phyloP scores from a whole-genome alignment of 208 protist species.

The Trypanosoma mega region DNA sequence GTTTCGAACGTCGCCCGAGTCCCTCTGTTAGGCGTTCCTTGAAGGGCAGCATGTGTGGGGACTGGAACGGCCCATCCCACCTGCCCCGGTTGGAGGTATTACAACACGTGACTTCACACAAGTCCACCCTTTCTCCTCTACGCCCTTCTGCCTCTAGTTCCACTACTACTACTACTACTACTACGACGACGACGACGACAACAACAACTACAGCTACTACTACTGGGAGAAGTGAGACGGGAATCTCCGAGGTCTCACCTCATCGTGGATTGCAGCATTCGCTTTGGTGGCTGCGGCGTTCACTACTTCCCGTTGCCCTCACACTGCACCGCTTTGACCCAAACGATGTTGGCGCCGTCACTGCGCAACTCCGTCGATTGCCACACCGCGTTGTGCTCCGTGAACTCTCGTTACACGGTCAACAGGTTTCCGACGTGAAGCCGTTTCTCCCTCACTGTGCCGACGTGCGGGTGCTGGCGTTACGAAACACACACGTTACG shows the following conservation, averaged over 20 bases:
- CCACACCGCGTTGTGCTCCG: constrained; percentile 6
- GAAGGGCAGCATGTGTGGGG: neutral
- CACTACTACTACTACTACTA: too few relatives aligned
- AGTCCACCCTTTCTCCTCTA: neutral
- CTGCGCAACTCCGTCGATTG: constrained; percentile 3
- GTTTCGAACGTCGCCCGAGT: constrained; percentile 30
- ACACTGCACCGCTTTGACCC: constrained; percentile 35
- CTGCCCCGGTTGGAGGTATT: constrained; percentile 10
- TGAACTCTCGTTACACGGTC: constrained; percentile 6
- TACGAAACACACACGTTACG: constrained; percentile 39
- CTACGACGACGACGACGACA: neutral
- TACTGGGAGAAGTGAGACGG: neutral
- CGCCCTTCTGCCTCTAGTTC: too few relatives aligned
- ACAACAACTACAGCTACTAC: neutral
- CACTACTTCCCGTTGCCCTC: constrained; percentile 38
- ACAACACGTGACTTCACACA: constrained; percentile 13
- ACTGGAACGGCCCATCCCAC: neutral
- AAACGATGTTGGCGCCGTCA: constrained; percentile 29
- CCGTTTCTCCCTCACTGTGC: constrained; percentile 35
- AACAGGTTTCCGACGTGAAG: constrained; percentile 23
- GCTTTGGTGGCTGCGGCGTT: constrained; percentile 49
- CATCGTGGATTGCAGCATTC: constrained; percentile 35
- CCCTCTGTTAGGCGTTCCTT: constrained; percentile 13
- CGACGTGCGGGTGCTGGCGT: constrained; percentile 34
- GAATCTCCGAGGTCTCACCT: neutral